Conservation (phyloP, 768 basidiomycete species). For the Suillus variegatus region DNA sequence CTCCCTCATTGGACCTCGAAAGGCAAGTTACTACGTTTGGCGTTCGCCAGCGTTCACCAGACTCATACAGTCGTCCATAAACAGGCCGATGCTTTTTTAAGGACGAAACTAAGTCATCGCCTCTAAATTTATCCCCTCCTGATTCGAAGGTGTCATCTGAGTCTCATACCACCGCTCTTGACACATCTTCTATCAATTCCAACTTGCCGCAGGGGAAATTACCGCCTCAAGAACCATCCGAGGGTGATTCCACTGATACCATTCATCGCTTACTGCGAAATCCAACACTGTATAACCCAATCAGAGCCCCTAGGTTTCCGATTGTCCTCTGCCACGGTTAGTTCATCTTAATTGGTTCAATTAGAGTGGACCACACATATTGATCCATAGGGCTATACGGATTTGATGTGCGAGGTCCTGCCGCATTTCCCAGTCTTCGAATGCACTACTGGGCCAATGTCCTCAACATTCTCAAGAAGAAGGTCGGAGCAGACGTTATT, state of each 20-base stretch:
- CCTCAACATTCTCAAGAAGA: slow-evolving; percentile 73
- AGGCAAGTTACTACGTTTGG: neutral
- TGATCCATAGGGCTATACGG: slow-evolving; percentile 78
- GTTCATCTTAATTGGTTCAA: slow-evolving; percentile 22
- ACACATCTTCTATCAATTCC: neutral
- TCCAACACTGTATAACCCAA: slow-evolving; percentile 76
- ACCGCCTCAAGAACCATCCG: slow-evolving; percentile 14
- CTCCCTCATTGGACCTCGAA: neutral
- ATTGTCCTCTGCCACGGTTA: slow-evolving; percentile 96
- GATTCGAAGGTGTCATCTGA: neutral
- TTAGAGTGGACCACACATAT: neutral
- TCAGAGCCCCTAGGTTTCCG: slow-evolving; percentile 81
- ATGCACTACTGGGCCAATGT: slow-evolving; percentile 96
- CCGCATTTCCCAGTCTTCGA: slow-evolving; percentile 77
- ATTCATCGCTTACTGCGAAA: slow-evolving; percentile 75
- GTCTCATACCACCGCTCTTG: neutral
- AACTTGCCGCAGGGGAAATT: neutral
- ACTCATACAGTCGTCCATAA: neutral
- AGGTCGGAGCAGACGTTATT: slow-evolving; percentile 90
- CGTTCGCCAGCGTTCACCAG: neutral
- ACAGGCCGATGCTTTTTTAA: neutral
- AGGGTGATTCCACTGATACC: slow-evolving; percentile 37
- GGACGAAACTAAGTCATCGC: neutral
- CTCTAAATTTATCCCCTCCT: neutral
- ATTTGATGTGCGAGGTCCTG: slow-evolving; percentile 87